Evolutionary conservation across 495 filamentous ascomycete species (phyloP), one percentile per base, ranked within the genome.

Genomic region (Xylaria flabelliformis): DNA sequence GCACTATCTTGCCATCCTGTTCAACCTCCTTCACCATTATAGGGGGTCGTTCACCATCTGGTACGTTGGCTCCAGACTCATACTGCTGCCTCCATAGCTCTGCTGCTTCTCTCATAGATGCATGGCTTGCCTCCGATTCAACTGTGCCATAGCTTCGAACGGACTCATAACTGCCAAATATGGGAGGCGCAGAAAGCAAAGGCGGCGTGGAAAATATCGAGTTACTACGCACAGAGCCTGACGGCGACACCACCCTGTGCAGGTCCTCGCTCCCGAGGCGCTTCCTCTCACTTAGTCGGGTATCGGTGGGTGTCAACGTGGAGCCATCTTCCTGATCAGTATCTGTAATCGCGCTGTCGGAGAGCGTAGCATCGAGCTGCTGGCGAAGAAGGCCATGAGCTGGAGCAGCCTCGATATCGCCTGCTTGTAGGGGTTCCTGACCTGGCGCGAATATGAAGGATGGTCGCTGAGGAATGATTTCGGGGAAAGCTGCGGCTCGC

Each of bases 11-110:
- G 32, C 96, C 96, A 79, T 97, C 94, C 76, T 96, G 93, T 79
- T 97, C 91, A 8, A 97, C 88, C 77, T 93, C 90, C 81, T 93
- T 97, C 56, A 98, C 90, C 29, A 98, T 79, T 62, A 99, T 85
- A 1, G 93, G 93, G 74, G 92, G 90, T 46, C 91, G 83, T 77
- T 94, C 93, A 32, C 89, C 89, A 70, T 93, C 86, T 0, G 83
- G 80, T 21, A 80, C 72, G 41, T 81, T 80, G 7, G 77, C 78
- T 1, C 79, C 82, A 12, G 84, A 83, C 59, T 85, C 76, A 75
- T 92, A 90, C 73, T 95, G 92, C 73, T 94, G 89, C 55, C 83
- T 85, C 84, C 92, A 94, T 53, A 95, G 79, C 24, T 90, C 84
- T 24, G 90, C 90, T 13, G 93, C 92, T 81, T 92, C 88, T 46